These are phyloP conservation scores for Lachnellula subtilissima DNA, from an alignment of 2,329 filamentous ascomycete species.

Conservation along the genomic window DNA sequence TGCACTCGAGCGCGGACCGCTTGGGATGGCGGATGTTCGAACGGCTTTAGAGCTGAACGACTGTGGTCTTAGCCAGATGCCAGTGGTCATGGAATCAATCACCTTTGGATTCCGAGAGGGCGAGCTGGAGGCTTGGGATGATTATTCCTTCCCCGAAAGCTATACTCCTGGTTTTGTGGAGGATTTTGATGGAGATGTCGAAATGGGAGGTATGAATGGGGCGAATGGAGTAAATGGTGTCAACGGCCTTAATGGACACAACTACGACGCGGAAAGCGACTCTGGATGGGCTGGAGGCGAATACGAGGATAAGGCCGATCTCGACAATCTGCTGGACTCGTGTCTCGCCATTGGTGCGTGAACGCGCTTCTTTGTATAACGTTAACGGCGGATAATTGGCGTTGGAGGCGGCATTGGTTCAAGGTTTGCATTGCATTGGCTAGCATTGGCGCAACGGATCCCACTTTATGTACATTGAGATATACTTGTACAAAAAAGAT, in stretches of 20 bases:
- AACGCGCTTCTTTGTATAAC: constrained; percentile 2
- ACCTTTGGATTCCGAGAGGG: constrained; percentile 69
- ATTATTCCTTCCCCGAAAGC: constrained; percentile 44
- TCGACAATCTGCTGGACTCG: constrained; percentile 49
- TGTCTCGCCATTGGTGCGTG: constrained; percentile 30
- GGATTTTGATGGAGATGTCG: constrained; percentile 33
- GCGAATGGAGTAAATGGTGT: constrained; percentile 42
- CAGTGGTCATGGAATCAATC: constrained; percentile 66
- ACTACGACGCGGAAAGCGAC: constrained; percentile 51
- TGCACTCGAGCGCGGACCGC: constrained; percentile 62
- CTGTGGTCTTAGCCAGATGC: constrained; percentile 71
- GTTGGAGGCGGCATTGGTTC: constrained; percentile 16
- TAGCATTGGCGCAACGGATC: constrained; percentile 15
- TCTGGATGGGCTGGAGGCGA: constrained; percentile 60
- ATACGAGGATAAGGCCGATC: constrained; percentile 43
- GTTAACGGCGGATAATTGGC: constrained; percentile 12
- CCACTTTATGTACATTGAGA: constrained; percentile 11
- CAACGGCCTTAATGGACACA: constrained; percentile 44
- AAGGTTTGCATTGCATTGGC: constrained; percentile 18
- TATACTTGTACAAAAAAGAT: constrained; percentile 18
- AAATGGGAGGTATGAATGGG: constrained; percentile 32
- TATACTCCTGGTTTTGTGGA: constrained; percentile 29
- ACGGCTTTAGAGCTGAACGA: constrained; percentile 73
- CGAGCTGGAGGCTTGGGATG: constrained; percentile 63
- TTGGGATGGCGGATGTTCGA: constrained; percentile 74